phyloP scores from a whole-genome alignment of 768 basidiomycete genomes.

The Lactifluus volemus region DNA sequence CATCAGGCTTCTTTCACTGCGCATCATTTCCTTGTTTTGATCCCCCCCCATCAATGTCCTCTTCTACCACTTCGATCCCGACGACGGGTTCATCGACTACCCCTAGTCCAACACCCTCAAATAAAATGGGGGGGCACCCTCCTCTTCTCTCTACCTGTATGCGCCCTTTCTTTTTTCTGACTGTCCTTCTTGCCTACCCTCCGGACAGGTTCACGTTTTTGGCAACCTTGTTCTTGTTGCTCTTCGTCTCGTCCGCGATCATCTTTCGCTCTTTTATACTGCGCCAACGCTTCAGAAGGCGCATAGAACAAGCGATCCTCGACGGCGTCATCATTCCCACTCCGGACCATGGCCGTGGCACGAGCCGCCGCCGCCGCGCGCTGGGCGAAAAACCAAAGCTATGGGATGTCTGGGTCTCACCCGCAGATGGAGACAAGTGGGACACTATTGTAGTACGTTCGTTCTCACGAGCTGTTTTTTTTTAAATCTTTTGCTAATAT shows the following conservation, averaged over 20 bases:
- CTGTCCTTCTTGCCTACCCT: neutral
- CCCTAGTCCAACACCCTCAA: neutral
- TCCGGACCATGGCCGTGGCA: conserved; percentile 3
- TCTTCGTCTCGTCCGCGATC: conserved; percentile 55
- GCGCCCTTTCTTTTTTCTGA: neutral
- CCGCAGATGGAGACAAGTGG: conserved; percentile 32
- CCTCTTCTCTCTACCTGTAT: conserved; percentile 22
- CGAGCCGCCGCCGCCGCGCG: conserved; percentile 31
- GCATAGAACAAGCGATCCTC: conserved; percentile 44
- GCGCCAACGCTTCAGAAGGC: conserved; percentile 48
- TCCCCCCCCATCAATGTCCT: neutral
- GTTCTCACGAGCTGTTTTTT: too few relatives aligned
- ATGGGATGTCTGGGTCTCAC: conserved; percentile 36
- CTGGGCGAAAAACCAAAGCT: conserved; percentile 44
- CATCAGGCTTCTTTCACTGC: too few relatives aligned
- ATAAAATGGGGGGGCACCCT: conserved; percentile 5
- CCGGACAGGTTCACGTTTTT: conserved; percentile 56
- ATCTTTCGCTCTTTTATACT: conserved; percentile 54
- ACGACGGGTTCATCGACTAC: neutral
- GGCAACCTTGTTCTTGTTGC: conserved; percentile 59
- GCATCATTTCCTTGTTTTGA: neutral
- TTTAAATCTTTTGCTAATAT: neutral
- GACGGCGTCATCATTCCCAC: conserved; percentile 38
- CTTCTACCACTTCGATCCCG: neutral
- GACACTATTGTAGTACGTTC: conserved; percentile 39